These are phyloP conservation scores for Colletotrichum tofieldiae DNA, from an alignment of 2,329 filamentous ascomycete species.

Conservation along the genomic window DNA sequence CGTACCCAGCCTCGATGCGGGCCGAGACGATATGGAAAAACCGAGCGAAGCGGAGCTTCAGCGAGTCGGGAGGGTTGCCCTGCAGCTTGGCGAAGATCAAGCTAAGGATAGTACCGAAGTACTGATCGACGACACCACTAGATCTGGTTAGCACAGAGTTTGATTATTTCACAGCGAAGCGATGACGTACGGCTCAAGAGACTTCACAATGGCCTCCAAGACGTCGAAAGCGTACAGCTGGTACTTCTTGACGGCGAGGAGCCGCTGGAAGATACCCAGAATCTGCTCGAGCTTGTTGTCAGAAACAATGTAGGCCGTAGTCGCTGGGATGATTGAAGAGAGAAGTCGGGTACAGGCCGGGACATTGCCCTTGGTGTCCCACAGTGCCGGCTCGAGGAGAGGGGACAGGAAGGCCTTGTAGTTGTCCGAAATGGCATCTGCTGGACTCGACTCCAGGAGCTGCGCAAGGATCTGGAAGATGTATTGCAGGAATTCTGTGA, in stretches of 20 bases:
- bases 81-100: constrained; percentile 86
- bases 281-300: constrained; percentile 89
- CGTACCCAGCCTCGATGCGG: constrained; percentile 83
- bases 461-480: constrained; percentile 96
- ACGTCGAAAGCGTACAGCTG: constrained; percentile 92
- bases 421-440: constrained; percentile 82
- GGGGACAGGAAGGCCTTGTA: constrained; percentile 86
- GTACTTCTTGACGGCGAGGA: constrained; percentile 85
- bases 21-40: constrained; percentile 96
- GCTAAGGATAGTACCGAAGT: constrained; percentile 85
- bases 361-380: constrained; percentile 94
- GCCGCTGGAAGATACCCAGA: constrained; percentile 95
- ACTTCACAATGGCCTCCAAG: constrained; percentile 83
- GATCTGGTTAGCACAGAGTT: constrained; percentile 27
- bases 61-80: constrained; percentile 79
- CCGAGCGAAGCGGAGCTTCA: constrained; percentile 89
- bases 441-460: constrained; percentile 87
- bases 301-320: constrained; percentile 79
- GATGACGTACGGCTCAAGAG: constrained; percentile 77
- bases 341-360: constrained; percentile 91
- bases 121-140: constrained; percentile 78
- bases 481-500: constrained; percentile 91
- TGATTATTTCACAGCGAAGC: background rate
- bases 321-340: constrained; percentile 86
- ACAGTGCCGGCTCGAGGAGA: constrained; percentile 85